phyloP scores from a whole-genome alignment of 345 rosid genomes.

The Diplotaxis tenuifolia region DNA sequence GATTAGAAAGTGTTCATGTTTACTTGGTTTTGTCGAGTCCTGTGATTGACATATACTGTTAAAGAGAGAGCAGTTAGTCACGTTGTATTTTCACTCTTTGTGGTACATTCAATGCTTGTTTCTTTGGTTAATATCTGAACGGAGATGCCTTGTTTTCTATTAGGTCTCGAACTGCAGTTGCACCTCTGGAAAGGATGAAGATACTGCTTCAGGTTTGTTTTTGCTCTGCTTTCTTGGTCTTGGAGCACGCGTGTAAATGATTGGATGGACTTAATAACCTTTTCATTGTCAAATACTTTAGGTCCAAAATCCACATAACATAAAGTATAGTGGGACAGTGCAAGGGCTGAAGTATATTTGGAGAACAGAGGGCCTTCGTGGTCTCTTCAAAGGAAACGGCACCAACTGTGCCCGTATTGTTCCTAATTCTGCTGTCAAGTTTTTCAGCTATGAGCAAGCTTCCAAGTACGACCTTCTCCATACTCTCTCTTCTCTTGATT shows the following conservation, averaged over 20 bases:
- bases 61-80: no score
- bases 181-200: slow-evolving; percentile 94
- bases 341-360: slow-evolving; percentile 95
- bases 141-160: not conserved
- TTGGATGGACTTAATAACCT: no score
- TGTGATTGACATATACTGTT: no score
- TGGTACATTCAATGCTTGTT: no score
- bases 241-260: no score
- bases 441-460: slow-evolving; percentile 96
- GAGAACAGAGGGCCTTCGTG: slow-evolving; percentile 93
- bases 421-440: slow-evolving; percentile 97
- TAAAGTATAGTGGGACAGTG: slow-evolving; percentile 82
- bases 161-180: slow-evolving; percentile 94
- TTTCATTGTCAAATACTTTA: no score
- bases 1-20: no score
- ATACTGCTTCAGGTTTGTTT: slow-evolving; percentile 93
- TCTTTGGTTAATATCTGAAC: not conserved
- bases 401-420: no score
- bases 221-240: no score
- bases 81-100: no score
- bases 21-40: no score
- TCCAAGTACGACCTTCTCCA: slow-evolving; percentile 55
- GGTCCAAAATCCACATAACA: slow-evolving; percentile 93
- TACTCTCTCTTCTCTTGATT: not conserved
- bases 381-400: no score